Conservation (phyloP, 164 flowering plant genomes). For the Tetrastigma voinierianum region DNA sequence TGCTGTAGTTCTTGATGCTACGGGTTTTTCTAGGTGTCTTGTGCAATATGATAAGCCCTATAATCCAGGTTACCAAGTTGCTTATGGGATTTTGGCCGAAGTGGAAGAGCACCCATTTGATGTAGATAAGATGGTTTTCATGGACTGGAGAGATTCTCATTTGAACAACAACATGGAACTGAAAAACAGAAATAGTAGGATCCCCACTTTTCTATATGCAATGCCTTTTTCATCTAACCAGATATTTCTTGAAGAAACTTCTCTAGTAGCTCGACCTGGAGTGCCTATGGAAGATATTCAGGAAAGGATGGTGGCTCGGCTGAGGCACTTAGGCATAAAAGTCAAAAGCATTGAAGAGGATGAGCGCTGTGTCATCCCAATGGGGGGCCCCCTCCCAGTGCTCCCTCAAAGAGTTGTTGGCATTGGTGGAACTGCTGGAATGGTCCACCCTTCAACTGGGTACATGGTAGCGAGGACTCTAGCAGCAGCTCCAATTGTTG, state of each 20-base stretch:
- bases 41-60: slow-evolving; percentile 90
- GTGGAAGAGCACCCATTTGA: slow-evolving; percentile 93
- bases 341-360: slow-evolving; percentile 88
- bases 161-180: slow-evolving; percentile 39
- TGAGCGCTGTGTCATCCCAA: slow-evolving; percentile 84
- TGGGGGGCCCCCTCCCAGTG: slow-evolving; percentile 97
- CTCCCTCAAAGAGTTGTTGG: slow-evolving; percentile 89
- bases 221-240: slow-evolving; percentile 86
- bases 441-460: slow-evolving; percentile 98
- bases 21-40: slow-evolving; percentile 81
- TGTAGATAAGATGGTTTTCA: slow-evolving; percentile 86
- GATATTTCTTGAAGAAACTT: slow-evolving; percentile 93
- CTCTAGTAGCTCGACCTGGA: slow-evolving; percentile 92
- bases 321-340: slow-evolving; percentile 81
- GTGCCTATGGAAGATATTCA: slow-evolving; percentile 71
- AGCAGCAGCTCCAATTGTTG: slow-evolving; percentile 87
- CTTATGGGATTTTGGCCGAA: slow-evolving; percentile 90
- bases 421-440: slow-evolving; percentile 94
- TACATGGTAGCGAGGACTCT: slow-evolving; percentile 95
- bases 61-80: slow-evolving; percentile 93
- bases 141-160: slow-evolving; percentile 97
- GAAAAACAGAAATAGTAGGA: slow-evolving; percentile 58
- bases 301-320: slow-evolving; percentile 84
- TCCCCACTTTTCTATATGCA: slow-evolving; percentile 90
- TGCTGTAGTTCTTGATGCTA: slow-evolving; percentile 84